Evolutionary conservation across 805 yeast species (phyloP).

Genomic region (Candida boleticola): DNA sequence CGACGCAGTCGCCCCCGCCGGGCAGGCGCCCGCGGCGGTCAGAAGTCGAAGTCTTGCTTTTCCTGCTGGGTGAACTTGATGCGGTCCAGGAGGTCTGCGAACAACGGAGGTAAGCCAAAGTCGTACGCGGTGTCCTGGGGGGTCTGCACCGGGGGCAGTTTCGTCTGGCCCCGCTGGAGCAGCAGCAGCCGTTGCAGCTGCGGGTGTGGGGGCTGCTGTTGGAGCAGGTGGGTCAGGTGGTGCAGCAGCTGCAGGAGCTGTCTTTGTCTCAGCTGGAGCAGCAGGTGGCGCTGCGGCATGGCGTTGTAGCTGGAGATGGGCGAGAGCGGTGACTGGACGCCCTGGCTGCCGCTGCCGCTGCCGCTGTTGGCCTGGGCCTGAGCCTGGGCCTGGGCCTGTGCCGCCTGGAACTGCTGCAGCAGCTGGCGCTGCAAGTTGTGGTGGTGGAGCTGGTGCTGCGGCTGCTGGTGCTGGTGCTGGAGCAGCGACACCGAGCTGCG

Average conservation of each 20-base stretch:
- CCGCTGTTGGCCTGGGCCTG: neutral
- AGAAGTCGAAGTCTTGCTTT: neutral
- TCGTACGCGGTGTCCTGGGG: neutral
- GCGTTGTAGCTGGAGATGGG: neutral
- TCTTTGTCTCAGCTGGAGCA: slow-evolving; percentile 2
- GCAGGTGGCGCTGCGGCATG: neutral
- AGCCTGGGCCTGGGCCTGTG: slow-evolving; percentile 1
- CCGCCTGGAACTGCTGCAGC: slow-evolving; percentile 1
- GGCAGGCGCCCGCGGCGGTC: neutral
- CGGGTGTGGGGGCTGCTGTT: neutral
- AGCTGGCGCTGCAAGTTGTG: slow-evolving; percentile 6
- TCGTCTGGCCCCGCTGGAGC: neutral
- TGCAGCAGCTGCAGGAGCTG: slow-evolving; percentile 3
- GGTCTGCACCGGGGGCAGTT: neutral
- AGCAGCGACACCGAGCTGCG: slow-evolving; percentile 1
- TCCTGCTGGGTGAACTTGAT: neutral
- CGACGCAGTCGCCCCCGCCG: too few species aligned
- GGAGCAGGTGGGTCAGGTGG: slow-evolving; percentile 1
- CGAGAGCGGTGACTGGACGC: neutral
- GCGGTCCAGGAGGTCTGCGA: neutral
- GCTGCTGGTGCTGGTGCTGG: neutral
- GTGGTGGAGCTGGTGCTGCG: slow-evolving; percentile 15
- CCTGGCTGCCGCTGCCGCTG: neutral
- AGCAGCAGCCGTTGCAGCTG: neutral
- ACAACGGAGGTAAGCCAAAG: neutral